Percentiles rank a stretch among this genome's conserved stretches.
Evolutionary conservation across 2,329 filamentous ascomycete species (phyloP).

Genomic region (Grosmannia penicillata): DNA sequence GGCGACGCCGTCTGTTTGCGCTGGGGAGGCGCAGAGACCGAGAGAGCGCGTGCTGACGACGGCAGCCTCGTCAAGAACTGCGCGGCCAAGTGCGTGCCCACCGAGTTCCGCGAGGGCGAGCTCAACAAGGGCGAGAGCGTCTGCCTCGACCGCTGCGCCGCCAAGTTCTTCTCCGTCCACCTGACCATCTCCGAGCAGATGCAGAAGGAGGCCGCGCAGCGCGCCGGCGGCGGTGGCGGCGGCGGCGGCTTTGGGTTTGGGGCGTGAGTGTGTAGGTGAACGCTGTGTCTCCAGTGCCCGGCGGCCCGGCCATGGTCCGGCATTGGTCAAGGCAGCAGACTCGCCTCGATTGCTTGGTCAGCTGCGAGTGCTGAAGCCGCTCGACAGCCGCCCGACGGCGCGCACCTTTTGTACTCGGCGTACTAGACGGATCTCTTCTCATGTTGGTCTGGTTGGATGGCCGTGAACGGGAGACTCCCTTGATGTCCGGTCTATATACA

Average conservation of each 20-base stretch:
- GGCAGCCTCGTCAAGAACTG: slow-evolving; percentile 72
- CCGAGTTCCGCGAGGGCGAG: slow-evolving; percentile 85
- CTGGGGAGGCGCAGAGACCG: too few species aligned
- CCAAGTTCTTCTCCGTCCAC: slow-evolving; percentile 98
- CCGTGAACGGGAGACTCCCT: too few species aligned
- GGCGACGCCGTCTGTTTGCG: not conserved
- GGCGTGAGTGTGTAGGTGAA: not conserved
- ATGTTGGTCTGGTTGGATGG: too few species aligned
- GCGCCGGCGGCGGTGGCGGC: slow-evolving; percentile 39
- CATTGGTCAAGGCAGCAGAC: too few species aligned
- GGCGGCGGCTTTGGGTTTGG: slow-evolving; percentile 23
- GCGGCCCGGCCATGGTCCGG: too few species aligned
- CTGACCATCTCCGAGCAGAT: slow-evolving; percentile 96
- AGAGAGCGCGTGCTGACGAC: not conserved
- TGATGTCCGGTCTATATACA: too few species aligned
- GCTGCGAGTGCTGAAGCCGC: too few species aligned
- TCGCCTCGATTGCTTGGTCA: too few species aligned
- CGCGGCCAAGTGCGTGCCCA: slow-evolving; percentile 84
- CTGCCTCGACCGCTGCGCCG: slow-evolving; percentile 91
- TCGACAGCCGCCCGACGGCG: too few species aligned
- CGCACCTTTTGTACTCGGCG: too few species aligned
- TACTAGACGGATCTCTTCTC: too few species aligned
- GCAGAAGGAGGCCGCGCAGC: slow-evolving; percentile 67
- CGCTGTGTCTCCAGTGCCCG: not conserved
- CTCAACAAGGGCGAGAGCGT: slow-evolving; percentile 98